Percentiles rank a stretch among this genome's conserved stretches.
Conservation (phyloP, 768 basidiomycete genomes). For the Podaxis sp. region DNA sequence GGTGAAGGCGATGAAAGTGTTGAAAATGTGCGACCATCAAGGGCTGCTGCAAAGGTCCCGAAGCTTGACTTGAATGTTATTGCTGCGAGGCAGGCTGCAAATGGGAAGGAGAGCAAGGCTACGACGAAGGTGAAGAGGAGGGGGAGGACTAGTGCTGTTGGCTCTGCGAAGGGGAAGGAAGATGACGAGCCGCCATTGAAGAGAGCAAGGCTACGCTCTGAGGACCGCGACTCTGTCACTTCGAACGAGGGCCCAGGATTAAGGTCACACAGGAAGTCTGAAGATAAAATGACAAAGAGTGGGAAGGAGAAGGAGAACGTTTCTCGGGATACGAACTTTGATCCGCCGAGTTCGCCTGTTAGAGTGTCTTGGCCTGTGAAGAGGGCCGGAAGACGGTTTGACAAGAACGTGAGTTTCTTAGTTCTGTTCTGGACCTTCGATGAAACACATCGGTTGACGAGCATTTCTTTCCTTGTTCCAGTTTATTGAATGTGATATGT, state of each 20-base stretch:
- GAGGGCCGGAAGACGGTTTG: conserved; percentile 21
- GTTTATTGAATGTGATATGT: conserved; percentile 29
- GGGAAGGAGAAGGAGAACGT: neutral
- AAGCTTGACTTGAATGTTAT: neutral
- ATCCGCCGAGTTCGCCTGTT: neutral
- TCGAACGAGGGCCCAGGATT: conserved; percentile 2
- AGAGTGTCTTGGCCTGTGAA: conserved; percentile 24
- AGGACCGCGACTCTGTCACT: conserved; percentile 14
- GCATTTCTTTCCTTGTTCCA: no score
- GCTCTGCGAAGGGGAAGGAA: neutral
- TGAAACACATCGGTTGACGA: neutral
- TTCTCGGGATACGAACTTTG: neutral
- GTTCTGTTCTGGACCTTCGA: neutral
- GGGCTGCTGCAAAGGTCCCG: neutral
- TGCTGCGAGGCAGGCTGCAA: neutral
- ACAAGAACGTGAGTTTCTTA: conserved; percentile 24
- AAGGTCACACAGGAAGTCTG: neutral
- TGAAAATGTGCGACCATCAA: neutral
- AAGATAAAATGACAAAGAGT: neutral
- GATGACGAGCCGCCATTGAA: conserved; percentile 29
- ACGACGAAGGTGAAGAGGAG: conserved; percentile 25
- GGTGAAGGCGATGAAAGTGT: neutral
- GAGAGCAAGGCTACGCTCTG: conserved; percentile 18
- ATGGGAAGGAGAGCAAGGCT: conserved; percentile 20
- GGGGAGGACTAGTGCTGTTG: conserved; percentile 18